These are phyloP conservation scores for Phytophthora tentaculata DNA, from an alignment of 352 stramenopile species.

Conservation along the genomic window DNA sequence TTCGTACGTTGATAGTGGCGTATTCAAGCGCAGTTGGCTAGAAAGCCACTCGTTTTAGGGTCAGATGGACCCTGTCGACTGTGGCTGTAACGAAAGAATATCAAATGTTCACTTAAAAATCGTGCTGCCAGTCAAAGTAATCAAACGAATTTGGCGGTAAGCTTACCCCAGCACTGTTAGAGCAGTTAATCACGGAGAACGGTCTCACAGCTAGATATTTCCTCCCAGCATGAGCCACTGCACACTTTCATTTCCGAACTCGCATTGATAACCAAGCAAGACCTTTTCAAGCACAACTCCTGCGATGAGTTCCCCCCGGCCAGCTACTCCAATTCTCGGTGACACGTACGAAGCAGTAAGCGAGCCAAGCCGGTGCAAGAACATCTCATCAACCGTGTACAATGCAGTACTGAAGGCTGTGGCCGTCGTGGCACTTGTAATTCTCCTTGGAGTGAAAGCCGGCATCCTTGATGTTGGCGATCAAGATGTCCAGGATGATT, in stretches of 20 bases:
- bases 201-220: constrained; percentile 3
- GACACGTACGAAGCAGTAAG: background rate
- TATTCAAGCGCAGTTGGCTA: no score
- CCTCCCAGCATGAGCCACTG: background rate
- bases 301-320: background rate
- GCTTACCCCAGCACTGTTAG: no score
- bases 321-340: constrained; percentile 15
- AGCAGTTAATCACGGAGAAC: background rate
- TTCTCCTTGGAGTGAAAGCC: constrained; percentile 4
- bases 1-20: no score
- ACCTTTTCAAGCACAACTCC: no score
- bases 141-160: constrained; percentile 5
- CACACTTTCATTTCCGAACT: background rate
- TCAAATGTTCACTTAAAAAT: background rate
- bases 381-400: background rate
- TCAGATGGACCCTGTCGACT: background rate
- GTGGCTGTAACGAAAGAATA: background rate
- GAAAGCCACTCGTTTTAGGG: background rate
- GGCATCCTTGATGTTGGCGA: constrained; percentile 7
- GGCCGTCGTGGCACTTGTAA: background rate
- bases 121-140: background rate
- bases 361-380: background rate
- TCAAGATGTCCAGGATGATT: constrained; percentile 6
- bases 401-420: constrained; percentile 10
- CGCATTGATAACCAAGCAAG: background rate